phyloP scores from a whole-genome alignment of 2,329 filamentous ascomycete genomes.

The Fusarium tanahbumbuense region DNA sequence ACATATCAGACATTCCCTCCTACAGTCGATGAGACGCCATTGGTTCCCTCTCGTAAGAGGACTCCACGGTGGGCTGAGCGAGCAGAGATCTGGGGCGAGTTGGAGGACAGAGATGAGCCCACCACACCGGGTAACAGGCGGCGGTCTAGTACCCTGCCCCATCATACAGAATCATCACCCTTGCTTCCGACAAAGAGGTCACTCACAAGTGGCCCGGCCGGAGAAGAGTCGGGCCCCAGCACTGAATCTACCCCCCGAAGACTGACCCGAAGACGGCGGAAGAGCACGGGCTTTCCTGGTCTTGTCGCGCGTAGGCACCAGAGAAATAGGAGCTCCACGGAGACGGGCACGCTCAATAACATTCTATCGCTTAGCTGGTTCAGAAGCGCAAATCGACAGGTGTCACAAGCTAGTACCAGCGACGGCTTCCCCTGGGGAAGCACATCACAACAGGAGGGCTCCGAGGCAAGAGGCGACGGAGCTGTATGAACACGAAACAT shows the following conservation, averaged over 20 bases:
- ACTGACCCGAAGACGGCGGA: constrained; percentile 60
- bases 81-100: constrained; percentile 87
- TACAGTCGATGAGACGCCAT: constrained; percentile 52
- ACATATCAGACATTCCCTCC: constrained; percentile 62
- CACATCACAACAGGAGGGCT: constrained; percentile 37
- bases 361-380: constrained; percentile 70
- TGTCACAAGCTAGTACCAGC: constrained; percentile 40
- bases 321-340: constrained; percentile 53
- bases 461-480: constrained; percentile 42
- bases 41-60: constrained; percentile 59
- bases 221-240: constrained; percentile 47
- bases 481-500: constrained; percentile 49
- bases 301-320: constrained; percentile 65
- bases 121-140: constrained; percentile 55
- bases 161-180: constrained; percentile 54
- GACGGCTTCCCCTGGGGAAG: constrained; percentile 30
- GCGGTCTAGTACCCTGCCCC: constrained; percentile 63
- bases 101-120: constrained; percentile 76
- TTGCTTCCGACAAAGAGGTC: constrained; percentile 53
- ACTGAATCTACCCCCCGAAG: constrained; percentile 48
- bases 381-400: constrained; percentile 44
- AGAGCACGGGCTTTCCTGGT: constrained; percentile 71
- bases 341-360: constrained; percentile 64
- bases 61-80: constrained; percentile 72
- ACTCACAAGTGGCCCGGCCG: constrained; percentile 45